phyloP scores from a whole-genome alignment of 176 grass and related monocot genomes.

The Dendrocalamus sinicus region DNA sequence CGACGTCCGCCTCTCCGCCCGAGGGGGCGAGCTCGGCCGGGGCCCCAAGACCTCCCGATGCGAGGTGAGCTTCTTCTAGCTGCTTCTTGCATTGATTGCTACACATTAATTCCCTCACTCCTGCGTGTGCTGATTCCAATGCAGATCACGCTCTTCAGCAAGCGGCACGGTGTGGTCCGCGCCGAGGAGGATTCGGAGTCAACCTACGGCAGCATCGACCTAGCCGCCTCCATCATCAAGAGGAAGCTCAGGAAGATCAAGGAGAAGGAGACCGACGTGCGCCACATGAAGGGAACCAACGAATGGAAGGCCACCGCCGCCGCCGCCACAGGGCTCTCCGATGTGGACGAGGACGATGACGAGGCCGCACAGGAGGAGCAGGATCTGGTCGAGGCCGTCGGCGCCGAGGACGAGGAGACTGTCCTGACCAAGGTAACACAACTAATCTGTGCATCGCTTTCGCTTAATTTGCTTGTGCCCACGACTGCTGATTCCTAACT shows the following conservation, averaged over 20 bases:
- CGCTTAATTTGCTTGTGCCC: too few species aligned
- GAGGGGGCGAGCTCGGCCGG: constrained; percentile 70
- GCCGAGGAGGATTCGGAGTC: constrained; percentile 88
- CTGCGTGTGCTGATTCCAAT: too few species aligned
- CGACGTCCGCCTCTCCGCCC: constrained; percentile 79
- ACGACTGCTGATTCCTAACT: too few species aligned
- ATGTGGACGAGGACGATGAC: not conserved
- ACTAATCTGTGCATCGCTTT: too few species aligned
- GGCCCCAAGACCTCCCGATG: constrained; percentile 74
- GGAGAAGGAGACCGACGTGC: constrained; percentile 80
- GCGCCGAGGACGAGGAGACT: constrained; percentile 61
- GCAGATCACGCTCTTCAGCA: constrained; percentile 78
- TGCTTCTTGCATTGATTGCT: too few species aligned
- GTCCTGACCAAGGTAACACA: constrained; percentile 16
- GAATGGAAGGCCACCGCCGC: not conserved
- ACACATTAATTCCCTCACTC: too few species aligned
- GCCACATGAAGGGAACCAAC: constrained; percentile 60
- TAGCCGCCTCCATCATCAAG: constrained; percentile 76
- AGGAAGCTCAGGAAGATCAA: constrained; percentile 93
- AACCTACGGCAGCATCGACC: constrained; percentile 81
- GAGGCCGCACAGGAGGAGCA: constrained; percentile 8
- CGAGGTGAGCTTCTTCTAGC: constrained; percentile 32
- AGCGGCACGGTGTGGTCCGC: constrained; percentile 76
- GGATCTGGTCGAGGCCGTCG: constrained; percentile 40
- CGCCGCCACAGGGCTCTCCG: not conserved